Evolutionary conservation across 495 filamentous ascomycete species (phyloP).

Genomic region (Aspergillus bridgeri): DNA sequence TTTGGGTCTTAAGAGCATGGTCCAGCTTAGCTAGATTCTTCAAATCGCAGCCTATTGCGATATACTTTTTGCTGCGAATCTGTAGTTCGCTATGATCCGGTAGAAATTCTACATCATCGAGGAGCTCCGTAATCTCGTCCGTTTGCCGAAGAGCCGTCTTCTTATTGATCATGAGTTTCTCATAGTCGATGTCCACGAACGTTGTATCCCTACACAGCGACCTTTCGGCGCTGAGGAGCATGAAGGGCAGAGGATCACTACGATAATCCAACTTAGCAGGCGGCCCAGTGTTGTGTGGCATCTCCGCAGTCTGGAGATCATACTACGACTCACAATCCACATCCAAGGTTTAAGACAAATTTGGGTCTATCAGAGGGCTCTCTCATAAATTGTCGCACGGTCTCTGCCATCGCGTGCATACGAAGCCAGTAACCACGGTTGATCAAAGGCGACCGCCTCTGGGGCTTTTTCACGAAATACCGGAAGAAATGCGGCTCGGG

Average conservation of each 20-base stretch:
- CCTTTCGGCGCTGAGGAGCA: slow-evolving; percentile 64
- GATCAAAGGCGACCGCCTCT: slow-evolving; percentile 76
- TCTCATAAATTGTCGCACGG: slow-evolving; percentile 66
- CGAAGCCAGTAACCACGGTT: slow-evolving; percentile 87
- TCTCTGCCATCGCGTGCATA: slow-evolving; percentile 73
- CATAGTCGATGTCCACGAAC: slow-evolving; percentile 88
- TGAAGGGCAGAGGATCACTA: slow-evolving; percentile 90
- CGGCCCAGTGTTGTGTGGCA: slow-evolving; percentile 7
- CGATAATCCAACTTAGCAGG: slow-evolving; percentile 27
- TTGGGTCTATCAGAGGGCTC: slow-evolving; percentile 58
- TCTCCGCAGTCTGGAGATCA: background rate
- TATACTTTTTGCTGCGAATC: slow-evolving; percentile 66
- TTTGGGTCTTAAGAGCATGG: slow-evolving; percentile 48
- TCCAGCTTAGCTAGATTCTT: slow-evolving; percentile 58
- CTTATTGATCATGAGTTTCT: slow-evolving; percentile 75
- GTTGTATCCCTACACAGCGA: slow-evolving; percentile 50
- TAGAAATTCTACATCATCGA: slow-evolving; percentile 48
- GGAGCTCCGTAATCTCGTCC: slow-evolving; percentile 49
- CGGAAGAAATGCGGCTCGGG: slow-evolving; percentile 77
- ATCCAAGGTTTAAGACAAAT: slow-evolving; percentile 81
- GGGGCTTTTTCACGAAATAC: slow-evolving; percentile 80
- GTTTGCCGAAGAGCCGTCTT: slow-evolving; percentile 59
- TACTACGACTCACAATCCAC: slow-evolving; percentile 73
- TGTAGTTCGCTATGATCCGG: slow-evolving; percentile 42
- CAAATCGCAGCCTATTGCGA: slow-evolving; percentile 81